Percentiles rank a stretch among this genome's conserved stretches.
Evolutionary conservation across 176 grass and related monocot genomes (phyloP).

Genomic region (Poa pratensis): DNA sequence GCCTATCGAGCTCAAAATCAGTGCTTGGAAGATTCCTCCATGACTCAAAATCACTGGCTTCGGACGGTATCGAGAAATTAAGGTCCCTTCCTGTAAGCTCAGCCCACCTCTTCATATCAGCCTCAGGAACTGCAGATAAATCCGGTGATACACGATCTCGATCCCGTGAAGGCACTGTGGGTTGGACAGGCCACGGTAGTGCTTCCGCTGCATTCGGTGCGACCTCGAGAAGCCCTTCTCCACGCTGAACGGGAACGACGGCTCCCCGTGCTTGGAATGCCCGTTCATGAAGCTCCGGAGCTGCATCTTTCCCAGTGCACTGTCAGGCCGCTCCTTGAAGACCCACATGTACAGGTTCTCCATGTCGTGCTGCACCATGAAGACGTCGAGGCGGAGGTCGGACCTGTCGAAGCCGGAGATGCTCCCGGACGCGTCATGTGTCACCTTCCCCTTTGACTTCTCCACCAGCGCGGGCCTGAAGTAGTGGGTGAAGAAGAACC

Average conservation of each 20-base stretch:
- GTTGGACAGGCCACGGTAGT: slow-evolving; percentile 73
- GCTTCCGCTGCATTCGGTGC: slow-evolving; percentile 71
- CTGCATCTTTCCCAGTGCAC: slow-evolving; percentile 73
- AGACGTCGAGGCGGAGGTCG: slow-evolving; percentile 61
- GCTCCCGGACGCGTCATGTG: slow-evolving; percentile 29
- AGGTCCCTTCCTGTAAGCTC: slow-evolving; percentile 72
- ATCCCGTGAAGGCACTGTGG: slow-evolving; percentile 85
- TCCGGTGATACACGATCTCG: slow-evolving; percentile 64
- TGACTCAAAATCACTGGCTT: slow-evolving; percentile 68
- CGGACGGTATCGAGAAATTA: slow-evolving; percentile 63
- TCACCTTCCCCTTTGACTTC: slow-evolving; percentile 60
- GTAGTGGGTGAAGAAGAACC: slow-evolving; percentile 83
- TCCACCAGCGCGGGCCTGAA: slow-evolving; percentile 61
- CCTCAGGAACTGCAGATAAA: slow-evolving; percentile 51
- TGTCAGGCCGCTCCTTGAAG: slow-evolving; percentile 71
- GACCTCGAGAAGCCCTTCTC: slow-evolving; percentile 69
- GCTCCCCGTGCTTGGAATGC: slow-evolving; percentile 74
- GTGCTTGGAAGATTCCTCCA: slow-evolving; percentile 79
- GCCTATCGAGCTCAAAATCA: slow-evolving; percentile 77
- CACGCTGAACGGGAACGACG: slow-evolving; percentile 55
- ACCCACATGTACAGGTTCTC: slow-evolving; percentile 88
- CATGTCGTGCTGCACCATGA: slow-evolving; percentile 77
- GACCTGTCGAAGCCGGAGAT: slow-evolving; percentile 66
- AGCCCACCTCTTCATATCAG: slow-evolving; percentile 62
- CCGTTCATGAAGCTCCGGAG: slow-evolving; percentile 82